phyloP scores from a whole-genome alignment of 75 land plant genomes.

The Isoetes taiwanensis region DNA sequence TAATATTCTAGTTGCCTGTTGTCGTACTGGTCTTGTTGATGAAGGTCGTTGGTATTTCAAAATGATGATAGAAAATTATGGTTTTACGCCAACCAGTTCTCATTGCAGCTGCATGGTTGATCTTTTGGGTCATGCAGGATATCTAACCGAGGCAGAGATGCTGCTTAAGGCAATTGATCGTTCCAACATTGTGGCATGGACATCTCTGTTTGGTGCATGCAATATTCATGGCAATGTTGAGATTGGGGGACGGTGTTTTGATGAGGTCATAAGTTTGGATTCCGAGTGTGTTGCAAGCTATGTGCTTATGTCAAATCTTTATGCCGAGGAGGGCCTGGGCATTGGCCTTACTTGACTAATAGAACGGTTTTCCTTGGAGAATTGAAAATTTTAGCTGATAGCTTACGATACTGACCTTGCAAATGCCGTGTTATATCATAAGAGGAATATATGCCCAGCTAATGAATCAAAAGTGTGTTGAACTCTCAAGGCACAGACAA shows the following conservation, averaged over 20 bases:
- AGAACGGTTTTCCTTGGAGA: no score
- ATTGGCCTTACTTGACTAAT: no score
- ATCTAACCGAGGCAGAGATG: constrained; percentile 19
- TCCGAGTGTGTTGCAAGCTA: constrained; percentile 21
- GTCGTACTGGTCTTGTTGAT: constrained; percentile 28
- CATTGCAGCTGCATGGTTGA: constrained; percentile 41
- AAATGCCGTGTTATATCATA: no score
- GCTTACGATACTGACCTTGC: no score
- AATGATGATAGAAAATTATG: constrained; percentile 24
- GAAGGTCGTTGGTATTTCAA: constrained; percentile 29
- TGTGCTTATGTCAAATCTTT: constrained; percentile 34
- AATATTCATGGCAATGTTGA: constrained; percentile 18
- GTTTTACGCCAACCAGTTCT: constrained; percentile 19
- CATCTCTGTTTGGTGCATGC: constrained; percentile 28
- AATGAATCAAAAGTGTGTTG: no score
- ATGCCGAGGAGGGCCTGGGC: constrained; percentile 23
- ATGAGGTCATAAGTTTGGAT: constrained; percentile 15
- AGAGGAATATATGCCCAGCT: no score
- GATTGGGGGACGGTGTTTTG: constrained; percentile 19
- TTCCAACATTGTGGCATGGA: constrained; percentile 22
- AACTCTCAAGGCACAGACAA: no score
- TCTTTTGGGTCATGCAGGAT: constrained; percentile 29
- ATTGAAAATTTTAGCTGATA: no score
- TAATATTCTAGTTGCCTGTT: constrained; percentile 31
- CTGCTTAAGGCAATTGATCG: constrained; percentile 25